Base-by-base conservation (phyloP, 1,284 basidiomycete genomes). In the Cryptococcus depauperatus region DNA sequence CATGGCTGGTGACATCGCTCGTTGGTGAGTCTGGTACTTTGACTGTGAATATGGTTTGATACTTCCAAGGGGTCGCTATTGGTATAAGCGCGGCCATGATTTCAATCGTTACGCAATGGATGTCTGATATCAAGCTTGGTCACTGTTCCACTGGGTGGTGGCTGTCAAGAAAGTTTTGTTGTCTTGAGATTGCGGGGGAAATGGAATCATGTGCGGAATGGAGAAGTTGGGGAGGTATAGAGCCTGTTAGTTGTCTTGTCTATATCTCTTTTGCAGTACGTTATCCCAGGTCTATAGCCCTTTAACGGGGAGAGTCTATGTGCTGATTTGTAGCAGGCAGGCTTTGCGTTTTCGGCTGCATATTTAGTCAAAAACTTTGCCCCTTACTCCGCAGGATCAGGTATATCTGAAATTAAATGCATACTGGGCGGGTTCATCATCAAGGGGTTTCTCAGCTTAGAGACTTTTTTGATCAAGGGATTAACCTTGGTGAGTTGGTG, bases 381-480 rank as follows among this genome's bases (percentile, higher is more conserved):
- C 2, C 91, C 84, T 43, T 95, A 95, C 67, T 91, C 95, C 8
- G 95, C 95, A 7, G 93, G 95, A 4, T 96, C 91, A 50, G 95
- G 95, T 44, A 98, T 99, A 48, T 90, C 91, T 21, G 95, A 99
- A 71, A 97, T 99, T 73, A 99, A 98, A 65, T 97, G 92, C 68
- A 97, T 98, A 57, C 74, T 99, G 18, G 88, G 88, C 5, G 95
- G 95, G 1, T 98, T 99, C 70, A 79, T 91, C 59, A 97, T 98
- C 83, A 83, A 93, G 68, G 90, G 90, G 0, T 99, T 86, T 66
- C 77, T 98, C 30, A 84, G 89, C 10, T 81, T 85, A 50, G 81
- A 83, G 69, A 98, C 93, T 0, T 82, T 97, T 54, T 75, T 82
- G 50, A 84, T 96, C 68, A 97, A 97, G 74, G 88, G 84, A 59